phyloP scores from a whole-genome alignment of 306 rosid genomes.

The Aeschynomene evenia region DNA sequence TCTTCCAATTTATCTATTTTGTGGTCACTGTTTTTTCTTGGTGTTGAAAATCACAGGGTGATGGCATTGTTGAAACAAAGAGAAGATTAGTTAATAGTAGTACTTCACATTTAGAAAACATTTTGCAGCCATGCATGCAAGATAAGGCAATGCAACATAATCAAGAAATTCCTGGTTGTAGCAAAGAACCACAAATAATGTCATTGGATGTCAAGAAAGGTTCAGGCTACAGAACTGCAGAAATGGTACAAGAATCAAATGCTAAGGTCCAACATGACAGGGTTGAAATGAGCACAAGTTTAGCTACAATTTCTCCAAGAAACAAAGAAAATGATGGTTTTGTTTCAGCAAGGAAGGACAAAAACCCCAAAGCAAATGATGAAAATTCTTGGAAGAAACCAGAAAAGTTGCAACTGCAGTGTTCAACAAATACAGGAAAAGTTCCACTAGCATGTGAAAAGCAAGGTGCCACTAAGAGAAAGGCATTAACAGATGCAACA shows the following conservation, averaged over 20 bases:
- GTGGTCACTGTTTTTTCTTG: conserved; percentile 15
- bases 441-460: conserved; percentile 28
- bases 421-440: conserved; percentile 19
- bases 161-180: conserved; percentile 21
- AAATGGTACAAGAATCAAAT: conserved; percentile 3
- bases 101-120: conserved; percentile 17
- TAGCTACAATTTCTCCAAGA: conserved; percentile 33
- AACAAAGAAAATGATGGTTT: conserved; percentile 59
- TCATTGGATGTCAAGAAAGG: conserved; percentile 12
- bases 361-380: conserved; percentile 8
- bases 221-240: conserved; percentile 24
- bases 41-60: conserved; percentile 39
- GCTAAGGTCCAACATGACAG: conserved; percentile 26
- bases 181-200: conserved; percentile 16
- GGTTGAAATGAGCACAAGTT: background rate
- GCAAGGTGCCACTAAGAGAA: conserved; percentile 40
- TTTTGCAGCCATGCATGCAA: conserved; percentile 26
- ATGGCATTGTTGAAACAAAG: conserved; percentile 22
- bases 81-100: background rate
- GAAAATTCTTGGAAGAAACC: conserved; percentile 38
- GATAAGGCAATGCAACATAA: conserved; percentile 27
- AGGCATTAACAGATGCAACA: conserved; percentile 64
- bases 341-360: conserved; percentile 52
- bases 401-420: conserved; percentile 9
- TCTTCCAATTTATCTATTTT: background rate